Evolutionary conservation across 1,284 basidiomycete species (phyloP).

Genomic region (Tilletia setariae): DNA sequence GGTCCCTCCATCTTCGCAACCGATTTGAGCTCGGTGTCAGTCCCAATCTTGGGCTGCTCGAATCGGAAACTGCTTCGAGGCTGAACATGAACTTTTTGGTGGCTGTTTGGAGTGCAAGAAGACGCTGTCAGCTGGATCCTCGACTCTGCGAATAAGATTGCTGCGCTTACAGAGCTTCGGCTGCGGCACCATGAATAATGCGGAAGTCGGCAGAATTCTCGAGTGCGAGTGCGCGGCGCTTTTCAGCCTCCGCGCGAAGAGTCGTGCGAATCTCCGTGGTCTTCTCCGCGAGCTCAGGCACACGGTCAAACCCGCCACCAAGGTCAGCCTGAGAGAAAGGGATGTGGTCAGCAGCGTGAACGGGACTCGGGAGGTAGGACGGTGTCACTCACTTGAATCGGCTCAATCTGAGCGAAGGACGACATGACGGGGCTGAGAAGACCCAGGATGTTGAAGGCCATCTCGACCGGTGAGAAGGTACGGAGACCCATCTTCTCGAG

Average conservation of each 20-base stretch:
- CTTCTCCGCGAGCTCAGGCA: slow-evolving; percentile 45
- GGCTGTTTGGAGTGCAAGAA: slow-evolving; percentile 31
- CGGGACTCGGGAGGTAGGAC: slow-evolving; percentile 68
- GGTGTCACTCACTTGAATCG: slow-evolving; percentile 70
- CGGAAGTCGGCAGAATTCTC: slow-evolving; percentile 96
- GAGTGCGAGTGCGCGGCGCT: slow-evolving; percentile 84
- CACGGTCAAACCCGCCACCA: slow-evolving; percentile 66
- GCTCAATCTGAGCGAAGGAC: slow-evolving; percentile 99
- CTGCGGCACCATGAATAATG: slow-evolving; percentile 81
- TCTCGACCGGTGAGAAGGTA: slow-evolving; percentile 98
- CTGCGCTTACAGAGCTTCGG: slow-evolving; percentile 67
- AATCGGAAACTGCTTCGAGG: slow-evolving; percentile 97
- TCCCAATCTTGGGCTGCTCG: slow-evolving; percentile 74
- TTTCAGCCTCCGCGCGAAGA: slow-evolving; percentile 75
- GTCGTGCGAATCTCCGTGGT: slow-evolving; percentile 66
- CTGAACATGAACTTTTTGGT: slow-evolving; percentile 90
- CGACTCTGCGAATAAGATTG: neutral
- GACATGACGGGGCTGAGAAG: slow-evolving; percentile 97
- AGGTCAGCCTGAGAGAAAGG: slow-evolving; percentile 70
- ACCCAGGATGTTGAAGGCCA: slow-evolving; percentile 99
- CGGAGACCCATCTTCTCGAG: slow-evolving; percentile 89
- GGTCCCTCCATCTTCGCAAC: slow-evolving; percentile 59
- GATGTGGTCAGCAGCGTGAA: slow-evolving; percentile 76
- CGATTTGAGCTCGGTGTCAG: slow-evolving; percentile 62
- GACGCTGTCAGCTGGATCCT: neutral